Conservation (phyloP, 2,329 filamentous ascomycete species). For the Botrytis porri region DNA sequence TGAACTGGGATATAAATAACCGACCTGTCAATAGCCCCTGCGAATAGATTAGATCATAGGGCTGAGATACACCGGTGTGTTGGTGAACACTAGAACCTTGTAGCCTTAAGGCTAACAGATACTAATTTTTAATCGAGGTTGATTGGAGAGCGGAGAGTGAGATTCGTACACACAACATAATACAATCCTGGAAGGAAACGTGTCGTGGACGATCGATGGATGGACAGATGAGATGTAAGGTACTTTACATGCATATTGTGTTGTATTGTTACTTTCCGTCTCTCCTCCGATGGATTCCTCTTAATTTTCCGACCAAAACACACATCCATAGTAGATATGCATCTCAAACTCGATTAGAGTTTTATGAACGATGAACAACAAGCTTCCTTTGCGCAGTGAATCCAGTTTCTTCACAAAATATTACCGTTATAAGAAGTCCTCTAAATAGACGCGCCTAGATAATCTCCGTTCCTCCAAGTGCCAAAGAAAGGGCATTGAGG, state of each 20-base stretch:
- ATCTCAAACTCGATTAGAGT: too few species aligned
- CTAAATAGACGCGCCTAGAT: not conserved
- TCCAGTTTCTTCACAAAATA: not conserved
- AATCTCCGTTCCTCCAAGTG: not conserved
- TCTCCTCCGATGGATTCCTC: not conserved
- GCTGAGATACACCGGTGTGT: conserved; percentile 10
- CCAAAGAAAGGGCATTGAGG: not conserved
- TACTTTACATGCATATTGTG: not conserved
- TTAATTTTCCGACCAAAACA: not conserved
- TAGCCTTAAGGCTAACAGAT: not conserved
- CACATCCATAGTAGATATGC: too few species aligned
- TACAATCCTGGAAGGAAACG: conserved; percentile 17
- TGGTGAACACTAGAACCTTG: conserved; percentile 8
- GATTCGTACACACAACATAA: conserved; percentile 4
- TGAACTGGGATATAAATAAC: conserved; percentile 18
- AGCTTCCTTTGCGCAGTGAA: not conserved
- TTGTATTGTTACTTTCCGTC: not conserved
- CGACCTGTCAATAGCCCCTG: conserved; percentile 15
- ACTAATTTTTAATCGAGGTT: not conserved
- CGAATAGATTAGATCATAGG: conserved; percentile 16
- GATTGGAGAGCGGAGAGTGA: conserved; percentile 7
- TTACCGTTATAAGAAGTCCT: not conserved
- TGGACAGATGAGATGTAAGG: conserved; percentile 12
- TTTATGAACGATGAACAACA: not conserved
- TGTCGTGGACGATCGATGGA: conserved; percentile 16